Conservation (phyloP, 352 stramenopile species). For the Pythium sukuiense region DNA sequence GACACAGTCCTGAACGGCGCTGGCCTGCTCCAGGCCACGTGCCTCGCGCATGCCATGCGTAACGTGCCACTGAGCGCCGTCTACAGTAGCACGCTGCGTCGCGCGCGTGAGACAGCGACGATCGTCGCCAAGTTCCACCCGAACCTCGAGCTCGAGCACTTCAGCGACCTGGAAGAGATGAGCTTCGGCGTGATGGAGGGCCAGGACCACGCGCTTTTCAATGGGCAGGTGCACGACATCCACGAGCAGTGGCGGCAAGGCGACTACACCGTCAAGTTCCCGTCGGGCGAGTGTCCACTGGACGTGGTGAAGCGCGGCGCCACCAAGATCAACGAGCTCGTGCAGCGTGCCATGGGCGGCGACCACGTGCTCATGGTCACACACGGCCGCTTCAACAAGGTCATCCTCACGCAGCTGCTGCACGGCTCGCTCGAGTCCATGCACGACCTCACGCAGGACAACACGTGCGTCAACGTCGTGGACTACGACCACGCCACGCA, state of each 20-base stretch:
- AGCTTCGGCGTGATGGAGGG: slow-evolving; percentile 79
- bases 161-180: slow-evolving; percentile 80
- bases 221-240: slow-evolving; percentile 59
- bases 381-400: slow-evolving; percentile 86
- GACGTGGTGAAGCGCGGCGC: slow-evolving; percentile 70
- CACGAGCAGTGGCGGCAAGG: slow-evolving; percentile 62
- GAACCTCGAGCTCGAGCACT: slow-evolving; percentile 54
- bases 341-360: slow-evolving; percentile 34
- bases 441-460: slow-evolving; percentile 73
- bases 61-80: slow-evolving; percentile 65
- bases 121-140: slow-evolving; percentile 55
- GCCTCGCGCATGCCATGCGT: slow-evolving; percentile 61
- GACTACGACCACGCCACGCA: slow-evolving; percentile 65
- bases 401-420: slow-evolving; percentile 71
- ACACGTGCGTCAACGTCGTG: slow-evolving; percentile 87
- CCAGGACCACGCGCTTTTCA: slow-evolving; percentile 47
- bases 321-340: slow-evolving; percentile 57
- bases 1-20: slow-evolving; percentile 70
- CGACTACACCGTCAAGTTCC: slow-evolving; percentile 52
- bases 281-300: slow-evolving; percentile 62
- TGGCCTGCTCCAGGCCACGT: slow-evolving; percentile 55
- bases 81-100: slow-evolving; percentile 65
- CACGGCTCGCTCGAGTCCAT: slow-evolving; percentile 58
- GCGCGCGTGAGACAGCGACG: slow-evolving; percentile 52
- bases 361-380: slow-evolving; percentile 79